Conservation (phyloP, 106 monocot genomes). For the Vanilla planifolia region DNA sequence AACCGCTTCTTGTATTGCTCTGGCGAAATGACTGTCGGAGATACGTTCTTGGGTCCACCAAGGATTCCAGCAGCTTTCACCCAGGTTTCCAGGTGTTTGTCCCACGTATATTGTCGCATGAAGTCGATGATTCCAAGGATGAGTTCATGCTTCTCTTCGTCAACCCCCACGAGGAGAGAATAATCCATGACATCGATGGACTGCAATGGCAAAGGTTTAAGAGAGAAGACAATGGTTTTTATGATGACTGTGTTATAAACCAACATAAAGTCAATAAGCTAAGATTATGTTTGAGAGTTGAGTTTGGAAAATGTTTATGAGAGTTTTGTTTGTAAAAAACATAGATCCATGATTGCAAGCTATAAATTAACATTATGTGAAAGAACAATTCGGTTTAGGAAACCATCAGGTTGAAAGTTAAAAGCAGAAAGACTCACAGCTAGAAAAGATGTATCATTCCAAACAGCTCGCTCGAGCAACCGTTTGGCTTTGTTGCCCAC, state of each 20-base stretch:
- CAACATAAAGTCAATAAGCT: too few relatives aligned
- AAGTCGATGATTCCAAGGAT: slow-evolving; percentile 91
- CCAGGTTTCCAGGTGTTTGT: slow-evolving; percentile 92
- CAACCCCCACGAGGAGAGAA: slow-evolving; percentile 76
- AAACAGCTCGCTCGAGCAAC: slow-evolving; percentile 85
- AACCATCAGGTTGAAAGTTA: too few relatives aligned
- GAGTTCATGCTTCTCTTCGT: slow-evolving; percentile 70
- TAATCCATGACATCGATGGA: slow-evolving; percentile 93
- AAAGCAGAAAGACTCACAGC: slow-evolving; percentile 35
- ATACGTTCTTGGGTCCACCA: slow-evolving; percentile 68
- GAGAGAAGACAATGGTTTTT: too few relatives aligned
- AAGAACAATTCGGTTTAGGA: too few relatives aligned
- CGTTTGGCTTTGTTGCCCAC: slow-evolving; percentile 82
- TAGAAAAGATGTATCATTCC: slow-evolving; percentile 94
- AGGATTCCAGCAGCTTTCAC: slow-evolving; percentile 77
- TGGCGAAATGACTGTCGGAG: slow-evolving; percentile 82
- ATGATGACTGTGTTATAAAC: too few relatives aligned
- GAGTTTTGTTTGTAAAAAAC: background rate
- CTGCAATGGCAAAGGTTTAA: slow-evolving; percentile 27
- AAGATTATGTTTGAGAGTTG: too few relatives aligned
- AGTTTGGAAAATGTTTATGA: too few relatives aligned
- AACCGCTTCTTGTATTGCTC: slow-evolving; percentile 87
- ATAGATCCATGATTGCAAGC: too few relatives aligned
- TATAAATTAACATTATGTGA: too few relatives aligned
- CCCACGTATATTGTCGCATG: slow-evolving; percentile 92